Conservation (phyloP, 2,329 filamentous ascomycete genomes). For the Apiospora marii region DNA sequence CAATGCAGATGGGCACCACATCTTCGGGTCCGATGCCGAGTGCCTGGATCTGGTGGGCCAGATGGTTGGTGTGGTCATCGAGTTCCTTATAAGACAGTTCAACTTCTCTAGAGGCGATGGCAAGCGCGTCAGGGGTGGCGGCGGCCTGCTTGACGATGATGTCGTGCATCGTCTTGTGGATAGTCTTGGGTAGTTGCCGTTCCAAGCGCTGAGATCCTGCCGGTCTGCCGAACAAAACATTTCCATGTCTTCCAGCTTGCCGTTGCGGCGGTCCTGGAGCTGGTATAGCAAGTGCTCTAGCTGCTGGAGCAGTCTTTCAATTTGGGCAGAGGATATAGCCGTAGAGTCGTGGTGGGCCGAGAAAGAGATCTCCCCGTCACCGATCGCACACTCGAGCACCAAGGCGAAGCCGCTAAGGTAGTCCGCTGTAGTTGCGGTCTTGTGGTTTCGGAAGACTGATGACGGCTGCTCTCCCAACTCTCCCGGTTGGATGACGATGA, state of each 20-base stretch:
- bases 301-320: not conserved
- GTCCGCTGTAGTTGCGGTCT: slow-evolving; percentile 2
- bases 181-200: slow-evolving; percentile 10
- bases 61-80: slow-evolving; percentile 27
- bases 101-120: slow-evolving; percentile 38
- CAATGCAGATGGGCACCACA: slow-evolving; percentile 15
- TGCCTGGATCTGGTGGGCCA: not conserved
- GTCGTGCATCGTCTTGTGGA: slow-evolving; percentile 11
- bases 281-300: not conserved
- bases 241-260: slow-evolving; percentile 8
- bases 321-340: not conserved
- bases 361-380: slow-evolving; percentile 20
- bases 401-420: slow-evolving; percentile 3
- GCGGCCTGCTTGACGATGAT: not conserved
- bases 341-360: slow-evolving; percentile 15
- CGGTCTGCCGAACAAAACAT: slow-evolving; percentile 25
- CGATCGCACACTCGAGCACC: not conserved
- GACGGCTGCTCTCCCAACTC: slow-evolving; percentile 25
- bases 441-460: slow-evolving; percentile 1
- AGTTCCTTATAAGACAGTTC: slow-evolving; percentile 41
- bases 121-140: not conserved
- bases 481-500: slow-evolving; percentile 22
- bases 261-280: not conserved
- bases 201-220: slow-evolving; percentile 21
- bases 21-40: slow-evolving; percentile 31